Percentiles rank a stretch among this genome's conserved stretches.
Evolutionary conservation across 2,329 filamentous ascomycete species (phyloP).

Genomic region (Hymenoscyphus fraxineus): DNA sequence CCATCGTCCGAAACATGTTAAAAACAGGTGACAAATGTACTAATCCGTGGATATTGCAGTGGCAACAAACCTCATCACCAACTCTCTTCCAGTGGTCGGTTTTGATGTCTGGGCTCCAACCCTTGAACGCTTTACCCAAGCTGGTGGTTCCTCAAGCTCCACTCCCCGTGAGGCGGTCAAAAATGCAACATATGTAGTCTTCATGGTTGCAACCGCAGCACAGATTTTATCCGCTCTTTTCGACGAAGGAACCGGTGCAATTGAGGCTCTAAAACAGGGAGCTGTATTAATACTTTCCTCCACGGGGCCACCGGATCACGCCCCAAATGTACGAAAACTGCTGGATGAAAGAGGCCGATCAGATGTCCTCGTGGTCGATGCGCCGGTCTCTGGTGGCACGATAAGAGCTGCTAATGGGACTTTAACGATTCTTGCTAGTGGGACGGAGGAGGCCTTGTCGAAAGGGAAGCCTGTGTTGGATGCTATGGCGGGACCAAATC

Average conservation of each 20-base stretch:
- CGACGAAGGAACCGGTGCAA: slow-evolving; percentile 50
- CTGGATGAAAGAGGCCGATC: slow-evolving; percentile 51
- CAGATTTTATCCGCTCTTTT: slow-evolving; percentile 67
- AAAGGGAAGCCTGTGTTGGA: slow-evolving; percentile 57
- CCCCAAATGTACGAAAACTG: slow-evolving; percentile 55
- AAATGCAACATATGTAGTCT: slow-evolving; percentile 58
- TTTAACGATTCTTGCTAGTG: slow-evolving; percentile 71
- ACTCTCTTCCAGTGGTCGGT: slow-evolving; percentile 64
- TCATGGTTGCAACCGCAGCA: slow-evolving; percentile 71
- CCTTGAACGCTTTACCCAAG: slow-evolving; percentile 59
- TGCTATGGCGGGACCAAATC: slow-evolving; percentile 56
- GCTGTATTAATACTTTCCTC: slow-evolving; percentile 64
- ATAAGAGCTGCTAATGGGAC: slow-evolving; percentile 67
- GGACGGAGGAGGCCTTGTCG: slow-evolving; percentile 51
- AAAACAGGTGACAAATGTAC: neutral
- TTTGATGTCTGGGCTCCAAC: slow-evolving; percentile 68
- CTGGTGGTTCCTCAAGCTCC: slow-evolving; percentile 56
- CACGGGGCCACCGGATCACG: slow-evolving; percentile 65
- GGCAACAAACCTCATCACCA: slow-evolving; percentile 68
- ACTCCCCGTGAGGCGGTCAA: slow-evolving; percentile 60
- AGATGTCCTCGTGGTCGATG: slow-evolving; percentile 67
- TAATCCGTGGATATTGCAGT: slow-evolving; percentile 33
- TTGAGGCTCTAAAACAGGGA: slow-evolving; percentile 46
- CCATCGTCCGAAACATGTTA: neutral
- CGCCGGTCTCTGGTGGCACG: slow-evolving; percentile 69